phyloP scores from a whole-genome alignment of 208 protist genomes.

The Wallacemonas rigidus region DNA sequence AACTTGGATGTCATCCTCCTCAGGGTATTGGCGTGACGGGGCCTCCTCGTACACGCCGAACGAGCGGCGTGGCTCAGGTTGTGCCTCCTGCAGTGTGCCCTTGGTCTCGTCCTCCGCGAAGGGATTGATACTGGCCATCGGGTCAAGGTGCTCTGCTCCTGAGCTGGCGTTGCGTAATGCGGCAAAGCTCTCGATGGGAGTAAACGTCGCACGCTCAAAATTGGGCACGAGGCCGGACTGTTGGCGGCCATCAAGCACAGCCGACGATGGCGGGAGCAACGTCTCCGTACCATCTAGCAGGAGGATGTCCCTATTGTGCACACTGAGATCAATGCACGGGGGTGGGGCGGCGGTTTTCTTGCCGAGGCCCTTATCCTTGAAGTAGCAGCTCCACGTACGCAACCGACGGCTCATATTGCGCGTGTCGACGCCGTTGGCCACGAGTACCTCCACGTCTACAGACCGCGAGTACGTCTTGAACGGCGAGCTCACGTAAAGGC shows the following conservation, averaged over 20 bases:
- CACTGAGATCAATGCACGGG: slow-evolving; percentile 32
- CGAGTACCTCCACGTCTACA: slow-evolving; percentile 62
- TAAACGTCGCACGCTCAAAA: slow-evolving; percentile 38
- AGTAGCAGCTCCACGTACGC: slow-evolving; percentile 67
- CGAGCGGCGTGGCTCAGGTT: not conserved
- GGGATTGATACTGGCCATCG: slow-evolving; percentile 35
- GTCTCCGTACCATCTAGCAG: slow-evolving; percentile 18
- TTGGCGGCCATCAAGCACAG: slow-evolving; percentile 8
- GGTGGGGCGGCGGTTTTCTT: slow-evolving; percentile 24
- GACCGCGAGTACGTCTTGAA: slow-evolving; percentile 48
- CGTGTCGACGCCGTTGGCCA: slow-evolving; percentile 48
- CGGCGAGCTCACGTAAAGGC: slow-evolving; percentile 34
- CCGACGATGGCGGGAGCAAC: not conserved
- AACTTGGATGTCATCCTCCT: not conserved
- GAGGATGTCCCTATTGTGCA: slow-evolving; percentile 26
- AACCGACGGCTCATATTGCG: slow-evolving; percentile 39
- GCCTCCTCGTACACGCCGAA: not conserved
- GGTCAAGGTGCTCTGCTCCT: slow-evolving; percentile 26
- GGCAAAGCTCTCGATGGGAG: slow-evolving; percentile 16
- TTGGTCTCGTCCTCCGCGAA: slow-evolving; percentile 22
- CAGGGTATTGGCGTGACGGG: slow-evolving; percentile 1
- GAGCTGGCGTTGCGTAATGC: slow-evolving; percentile 2
- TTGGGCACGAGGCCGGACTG: slow-evolving; percentile 22
- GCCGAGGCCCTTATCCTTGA: slow-evolving; percentile 19
- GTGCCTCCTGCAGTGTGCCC: not conserved